phyloP scores from a whole-genome alignment of 73 alveolate species.

The Paramecium caudatum region DNA sequence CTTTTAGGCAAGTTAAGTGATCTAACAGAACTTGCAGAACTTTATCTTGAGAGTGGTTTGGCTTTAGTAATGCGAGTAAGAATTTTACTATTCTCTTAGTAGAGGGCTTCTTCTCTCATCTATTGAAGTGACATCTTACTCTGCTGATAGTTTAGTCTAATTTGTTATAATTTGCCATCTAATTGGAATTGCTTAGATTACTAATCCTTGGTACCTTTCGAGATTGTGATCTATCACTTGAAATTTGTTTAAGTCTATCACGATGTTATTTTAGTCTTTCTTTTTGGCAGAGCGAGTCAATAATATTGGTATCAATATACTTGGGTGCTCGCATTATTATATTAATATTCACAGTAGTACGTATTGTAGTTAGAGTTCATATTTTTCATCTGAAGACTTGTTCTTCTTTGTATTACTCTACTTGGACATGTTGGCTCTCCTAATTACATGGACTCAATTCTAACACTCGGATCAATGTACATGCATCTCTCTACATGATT shows the following conservation, averaged over 20 bases:
- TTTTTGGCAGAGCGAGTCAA: neutral
- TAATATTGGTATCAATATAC: constrained; percentile 29
- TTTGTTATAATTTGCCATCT: constrained; percentile 6
- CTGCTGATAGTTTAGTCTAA: neutral
- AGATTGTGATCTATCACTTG: neutral
- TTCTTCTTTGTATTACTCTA: neutral
- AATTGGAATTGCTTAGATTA: constrained; percentile 1
- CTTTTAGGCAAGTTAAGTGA: constrained; percentile 43
- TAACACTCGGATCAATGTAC: neutral
- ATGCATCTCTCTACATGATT: neutral
- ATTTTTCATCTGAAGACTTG: neutral
- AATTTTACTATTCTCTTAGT: constrained; percentile 41
- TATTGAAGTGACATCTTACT: neutral
- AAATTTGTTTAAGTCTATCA: neutral
- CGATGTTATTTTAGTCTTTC: neutral
- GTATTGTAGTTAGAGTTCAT: constrained; percentile 3
- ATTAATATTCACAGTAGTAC: neutral
- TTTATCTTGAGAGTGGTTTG: constrained; percentile 53
- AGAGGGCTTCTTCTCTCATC: constrained; percentile 12
- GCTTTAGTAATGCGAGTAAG: neutral
- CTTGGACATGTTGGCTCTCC: neutral
- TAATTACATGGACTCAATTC: neutral
- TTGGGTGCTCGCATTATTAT: constrained; percentile 45
- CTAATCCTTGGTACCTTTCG: neutral
- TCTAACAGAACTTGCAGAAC: constrained; percentile 65